Evolutionary conservation across 208 protist genomes (phyloP), one percentile per base, ranked within the genome.

Genomic region (Crithidia thermophila): DNA sequence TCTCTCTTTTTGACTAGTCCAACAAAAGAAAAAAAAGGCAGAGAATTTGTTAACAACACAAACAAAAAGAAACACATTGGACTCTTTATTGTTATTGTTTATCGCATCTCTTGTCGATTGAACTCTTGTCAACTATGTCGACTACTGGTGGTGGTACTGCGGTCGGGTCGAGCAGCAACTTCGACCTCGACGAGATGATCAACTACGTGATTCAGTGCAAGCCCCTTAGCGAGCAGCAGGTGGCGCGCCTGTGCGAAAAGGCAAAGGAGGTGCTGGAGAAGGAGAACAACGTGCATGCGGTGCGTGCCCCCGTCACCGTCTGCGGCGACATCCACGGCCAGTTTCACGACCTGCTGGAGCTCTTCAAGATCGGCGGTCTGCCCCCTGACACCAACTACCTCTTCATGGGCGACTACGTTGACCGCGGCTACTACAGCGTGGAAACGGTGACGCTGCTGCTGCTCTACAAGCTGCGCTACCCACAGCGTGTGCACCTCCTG

Each of bases 271-370:
- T 98, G 13, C 71, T 99, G 28, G 78, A 89, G 47, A 87, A 97
- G 74, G 97, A 98, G 68, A 73, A 70, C 47, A 99, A 98, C 76
- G 94, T 99, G 30, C 86, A 97, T 56, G 71, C 57, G 30, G 87
- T 98, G 31, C 77, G 79, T 11, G 80, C 96, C 13, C 97, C 97
- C 8, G 83, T 98, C 28, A 98, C 96, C 9, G 88, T 99, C 23
- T 98, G 96, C 63, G 97, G 97, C 16, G 97, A 99, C 63, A 95
- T 98, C 37, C 97, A 99, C 73, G 97, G 98, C 2, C 97, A 99
- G 79, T 99, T 99, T 52, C 94, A 98, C 82, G 98, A 99, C 71
- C 74, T 99, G 34, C 82, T 98, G n/a, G 96, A 99, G 82, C 79
- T 99, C 18, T 98, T 99, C 76, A 90, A 97, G 68, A 97, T 98